Conservation (phyloP, 192 early-diverging fungal genomes). For the Backusella mclennaniae region DNA sequence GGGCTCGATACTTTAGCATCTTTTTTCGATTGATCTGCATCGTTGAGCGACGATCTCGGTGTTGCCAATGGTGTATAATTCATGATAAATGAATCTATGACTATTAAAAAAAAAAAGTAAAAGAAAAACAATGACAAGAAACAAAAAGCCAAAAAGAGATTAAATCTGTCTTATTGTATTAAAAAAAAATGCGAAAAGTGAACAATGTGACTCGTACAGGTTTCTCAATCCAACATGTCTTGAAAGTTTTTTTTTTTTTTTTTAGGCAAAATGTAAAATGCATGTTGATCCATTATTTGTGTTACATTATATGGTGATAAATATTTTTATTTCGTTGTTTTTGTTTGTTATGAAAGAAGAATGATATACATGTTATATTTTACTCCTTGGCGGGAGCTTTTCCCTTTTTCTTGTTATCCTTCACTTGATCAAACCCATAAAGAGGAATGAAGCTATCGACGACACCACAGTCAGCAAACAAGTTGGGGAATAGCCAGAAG, state of each 20-base stretch:
- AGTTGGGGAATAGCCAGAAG: slow-evolving; percentile 95
- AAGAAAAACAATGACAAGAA: neutral
- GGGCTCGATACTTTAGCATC: neutral
- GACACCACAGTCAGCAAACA: slow-evolving; percentile 95
- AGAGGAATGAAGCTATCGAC: slow-evolving; percentile 92
- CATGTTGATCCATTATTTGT: neutral
- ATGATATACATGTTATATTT: neutral
- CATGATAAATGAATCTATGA: neutral
- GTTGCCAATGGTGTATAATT: neutral
- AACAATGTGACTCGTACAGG: neutral
- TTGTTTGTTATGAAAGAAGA: neutral
- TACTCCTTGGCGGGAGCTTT: neutral
- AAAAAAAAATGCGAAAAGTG: neutral
- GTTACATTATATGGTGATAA: neutral
- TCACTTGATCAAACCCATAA: slow-evolving; percentile 78
- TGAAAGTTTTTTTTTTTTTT: neutral
- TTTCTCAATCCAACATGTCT: neutral
- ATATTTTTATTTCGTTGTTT: neutral
- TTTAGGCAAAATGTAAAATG: neutral
- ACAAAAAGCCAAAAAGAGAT: neutral
- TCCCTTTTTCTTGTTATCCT: slow-evolving; percentile 35
- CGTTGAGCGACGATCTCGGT: neutral
- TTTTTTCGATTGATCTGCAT: neutral
- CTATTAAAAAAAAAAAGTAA: neutral
- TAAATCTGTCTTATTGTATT: neutral